Conservation (phyloP, 345 rosid genomes). For the Brassica juncea region DNA sequence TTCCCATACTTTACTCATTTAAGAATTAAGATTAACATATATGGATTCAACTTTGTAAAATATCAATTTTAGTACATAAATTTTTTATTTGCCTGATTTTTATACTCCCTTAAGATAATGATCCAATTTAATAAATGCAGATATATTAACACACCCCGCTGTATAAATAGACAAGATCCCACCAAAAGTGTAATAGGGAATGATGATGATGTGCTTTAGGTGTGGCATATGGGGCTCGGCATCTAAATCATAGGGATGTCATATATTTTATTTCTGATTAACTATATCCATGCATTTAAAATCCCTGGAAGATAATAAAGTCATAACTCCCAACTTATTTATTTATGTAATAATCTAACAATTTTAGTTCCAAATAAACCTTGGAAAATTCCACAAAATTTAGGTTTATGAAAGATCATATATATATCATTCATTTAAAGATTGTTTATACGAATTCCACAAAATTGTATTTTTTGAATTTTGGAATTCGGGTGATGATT, state of each 20-base stretch:
- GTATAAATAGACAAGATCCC: constrained; percentile 34
- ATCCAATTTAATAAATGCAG: neutral
- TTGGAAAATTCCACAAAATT: neutral
- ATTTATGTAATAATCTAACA: neutral
- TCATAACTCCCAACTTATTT: neutral
- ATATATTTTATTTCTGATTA: neutral
- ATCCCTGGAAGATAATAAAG: neutral
- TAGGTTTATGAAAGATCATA: neutral
- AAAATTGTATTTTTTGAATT: neutral
- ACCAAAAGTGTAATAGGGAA: constrained; percentile 24
- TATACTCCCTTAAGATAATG: neutral
- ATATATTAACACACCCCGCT: neutral
- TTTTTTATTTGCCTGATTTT: neutral
- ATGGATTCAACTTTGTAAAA: neutral
- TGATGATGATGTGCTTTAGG: constrained; percentile 29
- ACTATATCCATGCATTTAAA: neutral
- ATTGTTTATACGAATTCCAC: neutral
- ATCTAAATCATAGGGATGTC: neutral
- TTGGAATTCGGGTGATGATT: neutral
- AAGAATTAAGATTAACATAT: neutral
- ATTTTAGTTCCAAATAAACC: neutral
- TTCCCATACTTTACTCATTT: neutral
- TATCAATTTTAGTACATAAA: neutral
- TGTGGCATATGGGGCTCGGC: constrained; percentile 26
- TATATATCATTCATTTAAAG: neutral